Conservation (phyloP, 2,329 filamentous ascomycete genomes). For the Pezicula rhizophila region DNA sequence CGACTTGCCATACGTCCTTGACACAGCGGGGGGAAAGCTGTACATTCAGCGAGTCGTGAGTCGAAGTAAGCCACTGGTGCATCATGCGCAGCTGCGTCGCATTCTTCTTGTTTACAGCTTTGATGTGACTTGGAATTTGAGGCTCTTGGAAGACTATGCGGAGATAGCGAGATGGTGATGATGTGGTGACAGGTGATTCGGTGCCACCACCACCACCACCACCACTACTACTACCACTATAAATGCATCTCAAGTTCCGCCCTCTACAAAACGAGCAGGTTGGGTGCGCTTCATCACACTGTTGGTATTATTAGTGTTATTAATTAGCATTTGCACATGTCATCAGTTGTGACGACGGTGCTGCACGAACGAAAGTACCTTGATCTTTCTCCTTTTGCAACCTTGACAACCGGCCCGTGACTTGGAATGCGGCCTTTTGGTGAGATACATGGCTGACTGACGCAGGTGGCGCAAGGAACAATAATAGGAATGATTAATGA, state of each 20-base stretch:
- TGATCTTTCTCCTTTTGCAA: not conserved
- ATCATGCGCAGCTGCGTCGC: not conserved
- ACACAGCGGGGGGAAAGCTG: not conserved
- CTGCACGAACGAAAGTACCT: not conserved
- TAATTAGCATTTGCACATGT: not conserved
- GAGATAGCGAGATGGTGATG: not conserved
- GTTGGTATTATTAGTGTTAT: not conserved
- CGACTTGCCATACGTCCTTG: not conserved
- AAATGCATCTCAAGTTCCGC: not conserved
- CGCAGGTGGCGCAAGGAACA: too few relatives aligned
- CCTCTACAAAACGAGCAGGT: not conserved
- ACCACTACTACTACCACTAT: not conserved
- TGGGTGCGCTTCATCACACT: not conserved
- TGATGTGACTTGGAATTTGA: not conserved
- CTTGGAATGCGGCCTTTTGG: not conserved
- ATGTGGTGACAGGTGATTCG: too few relatives aligned
- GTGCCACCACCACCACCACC: too few relatives aligned
- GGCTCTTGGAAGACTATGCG: not conserved
- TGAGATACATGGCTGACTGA: not conserved
- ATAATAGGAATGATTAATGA: too few relatives aligned
- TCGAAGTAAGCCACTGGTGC: conserved; percentile 1
- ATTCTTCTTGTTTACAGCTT: not conserved
- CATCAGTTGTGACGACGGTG: not conserved
- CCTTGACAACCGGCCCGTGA: not conserved
- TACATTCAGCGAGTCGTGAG: not conserved